Conservation (phyloP, 306 rosid genomes). For the Cucumis hystrix region DNA sequence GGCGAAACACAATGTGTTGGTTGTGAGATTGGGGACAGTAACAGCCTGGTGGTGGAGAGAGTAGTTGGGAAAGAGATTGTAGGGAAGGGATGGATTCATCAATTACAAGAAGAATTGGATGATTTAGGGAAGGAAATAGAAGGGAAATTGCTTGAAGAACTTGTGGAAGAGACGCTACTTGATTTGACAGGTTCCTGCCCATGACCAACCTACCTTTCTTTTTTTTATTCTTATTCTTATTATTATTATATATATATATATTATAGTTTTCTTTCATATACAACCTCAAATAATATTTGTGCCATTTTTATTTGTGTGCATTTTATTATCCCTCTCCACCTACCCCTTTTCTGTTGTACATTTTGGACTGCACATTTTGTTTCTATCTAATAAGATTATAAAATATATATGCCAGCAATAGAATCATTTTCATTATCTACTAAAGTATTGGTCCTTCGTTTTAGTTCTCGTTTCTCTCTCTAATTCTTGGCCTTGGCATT, state of each 20-base stretch:
- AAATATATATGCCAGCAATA: background rate
- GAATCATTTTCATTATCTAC: background rate
- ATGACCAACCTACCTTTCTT: background rate
- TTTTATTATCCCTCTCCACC: background rate
- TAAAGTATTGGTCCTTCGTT: background rate
- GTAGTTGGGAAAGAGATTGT: slow-evolving; percentile 60
- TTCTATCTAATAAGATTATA: background rate
- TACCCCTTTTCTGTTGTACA: background rate
- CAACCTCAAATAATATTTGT: background rate
- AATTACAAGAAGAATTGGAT: slow-evolving; percentile 48
- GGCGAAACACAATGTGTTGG: slow-evolving; percentile 31
- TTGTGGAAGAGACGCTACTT: slow-evolving; percentile 56
- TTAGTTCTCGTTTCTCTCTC: background rate
- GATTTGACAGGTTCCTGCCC: slow-evolving; percentile 39
- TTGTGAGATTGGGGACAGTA: slow-evolving; percentile 45
- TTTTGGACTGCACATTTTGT: background rate
- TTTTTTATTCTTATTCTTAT: background rate
- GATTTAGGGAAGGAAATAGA: slow-evolving; percentile 60
- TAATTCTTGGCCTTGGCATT: background rate
- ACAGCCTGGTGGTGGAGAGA: slow-evolving; percentile 64
- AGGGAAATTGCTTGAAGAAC: slow-evolving; percentile 49
- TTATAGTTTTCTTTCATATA: background rate
- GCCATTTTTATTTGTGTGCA: background rate
- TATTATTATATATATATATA: background rate
- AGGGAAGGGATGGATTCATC: slow-evolving; percentile 56